Evolutionary conservation across 495 filamentous ascomycete genomes (phyloP).

Genomic region (Aspergillus cristatus): DNA sequence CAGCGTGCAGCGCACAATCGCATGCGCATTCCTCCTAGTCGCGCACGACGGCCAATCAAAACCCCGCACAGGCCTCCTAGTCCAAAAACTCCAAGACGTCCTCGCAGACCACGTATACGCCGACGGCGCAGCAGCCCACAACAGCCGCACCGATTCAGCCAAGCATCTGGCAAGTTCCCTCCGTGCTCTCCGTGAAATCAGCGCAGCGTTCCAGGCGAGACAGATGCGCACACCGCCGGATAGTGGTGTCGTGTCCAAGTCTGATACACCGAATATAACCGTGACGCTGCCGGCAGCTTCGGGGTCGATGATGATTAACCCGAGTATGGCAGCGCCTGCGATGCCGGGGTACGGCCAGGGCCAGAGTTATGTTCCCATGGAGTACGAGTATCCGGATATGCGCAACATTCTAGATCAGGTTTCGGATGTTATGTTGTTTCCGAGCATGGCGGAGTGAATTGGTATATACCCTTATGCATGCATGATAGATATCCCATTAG

Average conservation of each 20-base stretch:
- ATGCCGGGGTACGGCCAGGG: too few relatives aligned
- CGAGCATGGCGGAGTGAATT: too few relatives aligned
- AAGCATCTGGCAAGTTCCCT: constrained; percentile 33
- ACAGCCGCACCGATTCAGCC: constrained; percentile 29
- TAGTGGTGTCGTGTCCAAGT: too few relatives aligned
- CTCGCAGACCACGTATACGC: constrained; percentile 34
- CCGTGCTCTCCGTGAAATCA: constrained; percentile 31
- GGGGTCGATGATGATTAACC: too few relatives aligned
- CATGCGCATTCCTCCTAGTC: constrained; percentile 37
- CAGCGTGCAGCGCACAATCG: constrained; percentile 38
- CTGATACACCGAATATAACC: too few relatives aligned
- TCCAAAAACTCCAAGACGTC: constrained; percentile 30
- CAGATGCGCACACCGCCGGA: constrained; percentile 4
- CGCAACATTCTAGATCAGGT: constrained; percentile 24
- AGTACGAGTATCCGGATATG: constrained; percentile 16
- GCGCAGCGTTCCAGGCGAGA: constrained; percentile 23
- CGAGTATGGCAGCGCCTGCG: too few relatives aligned
- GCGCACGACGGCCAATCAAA: constrained; percentile 27
- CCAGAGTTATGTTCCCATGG: too few relatives aligned
- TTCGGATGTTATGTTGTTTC: constrained; percentile 37
- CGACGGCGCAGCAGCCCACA: constrained; percentile 21
- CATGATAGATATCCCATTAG: too few relatives aligned
- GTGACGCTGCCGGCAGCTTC: too few relatives aligned
- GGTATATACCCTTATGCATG: too few relatives aligned
- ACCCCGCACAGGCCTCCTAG: constrained; percentile 26